Conservation (phyloP, 768 basidiomycete species). For the Lentinula guzmanii region DNA sequence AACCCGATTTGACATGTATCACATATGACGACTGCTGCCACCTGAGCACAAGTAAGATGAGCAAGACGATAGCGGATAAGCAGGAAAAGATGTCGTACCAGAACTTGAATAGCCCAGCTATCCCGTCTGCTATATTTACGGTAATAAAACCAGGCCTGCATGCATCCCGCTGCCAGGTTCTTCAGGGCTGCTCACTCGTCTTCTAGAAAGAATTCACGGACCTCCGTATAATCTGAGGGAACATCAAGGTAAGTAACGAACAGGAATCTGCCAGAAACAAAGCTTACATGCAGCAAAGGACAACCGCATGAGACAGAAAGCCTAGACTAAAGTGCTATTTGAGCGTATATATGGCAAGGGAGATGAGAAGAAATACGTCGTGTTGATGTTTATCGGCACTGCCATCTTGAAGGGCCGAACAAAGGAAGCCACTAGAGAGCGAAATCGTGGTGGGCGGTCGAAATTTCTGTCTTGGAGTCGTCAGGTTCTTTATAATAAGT, state of each 20-base stretch:
- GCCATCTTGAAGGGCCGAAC: neutral
- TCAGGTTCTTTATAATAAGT: neutral
- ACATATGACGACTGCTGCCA: constrained; percentile 4
- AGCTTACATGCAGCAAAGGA: constrained; percentile 2
- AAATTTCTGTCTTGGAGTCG: neutral
- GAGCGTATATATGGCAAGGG: neutral
- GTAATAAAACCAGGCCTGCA: constrained; percentile 11
- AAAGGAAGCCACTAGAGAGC: neutral
- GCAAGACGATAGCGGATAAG: neutral
- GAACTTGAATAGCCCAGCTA: neutral
- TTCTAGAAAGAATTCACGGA: neutral
- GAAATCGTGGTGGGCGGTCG: neutral
- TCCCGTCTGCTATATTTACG: constrained; percentile 6
- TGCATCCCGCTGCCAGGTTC: constrained; percentile 6
- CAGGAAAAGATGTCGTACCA: neutral
- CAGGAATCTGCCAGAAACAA: neutral
- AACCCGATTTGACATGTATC: constrained; percentile 9
- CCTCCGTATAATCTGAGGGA: constrained; percentile 5
- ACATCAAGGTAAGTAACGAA: neutral
- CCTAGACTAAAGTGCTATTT: neutral
- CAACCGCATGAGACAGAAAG: constrained; percentile 2
- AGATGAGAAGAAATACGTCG: neutral
- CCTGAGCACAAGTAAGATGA: neutral
- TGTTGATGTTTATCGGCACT: neutral
- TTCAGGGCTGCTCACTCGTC: neutral